These are phyloP conservation scores for Yamadazyma kitorensis DNA, from an alignment of 805 yeast genomes.

Conservation along the genomic window DNA sequence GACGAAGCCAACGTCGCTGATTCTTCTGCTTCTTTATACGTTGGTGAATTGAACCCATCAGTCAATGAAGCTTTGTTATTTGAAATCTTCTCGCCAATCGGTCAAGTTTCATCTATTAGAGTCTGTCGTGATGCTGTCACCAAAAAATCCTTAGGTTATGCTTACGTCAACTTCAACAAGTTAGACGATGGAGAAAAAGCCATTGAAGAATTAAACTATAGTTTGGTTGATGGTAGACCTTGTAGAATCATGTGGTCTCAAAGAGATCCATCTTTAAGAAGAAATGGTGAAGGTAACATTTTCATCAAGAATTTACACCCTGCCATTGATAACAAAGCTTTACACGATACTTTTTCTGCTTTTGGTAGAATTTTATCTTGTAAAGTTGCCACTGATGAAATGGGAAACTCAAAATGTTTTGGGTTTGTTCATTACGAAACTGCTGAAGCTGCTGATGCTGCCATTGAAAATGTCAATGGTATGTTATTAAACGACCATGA, in stretches of 20 bases:
- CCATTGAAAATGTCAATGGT: conserved; percentile 96
- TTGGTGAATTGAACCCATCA: conserved; percentile 91
- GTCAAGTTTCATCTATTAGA: conserved; percentile 94
- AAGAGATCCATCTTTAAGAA: conserved; percentile 95
- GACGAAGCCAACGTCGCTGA: conserved; percentile 45
- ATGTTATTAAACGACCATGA: conserved; percentile 95
- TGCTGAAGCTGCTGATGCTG: conserved; percentile 88
- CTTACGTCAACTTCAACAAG: conserved; percentile 94
- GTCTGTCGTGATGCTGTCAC: conserved; percentile 98
- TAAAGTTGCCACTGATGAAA: conserved; percentile 93
- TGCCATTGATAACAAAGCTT: conserved; percentile 97
- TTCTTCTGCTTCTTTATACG: conserved; percentile 84
- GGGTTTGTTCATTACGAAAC: conserved; percentile 97
- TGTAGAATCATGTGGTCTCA: conserved; percentile 99
- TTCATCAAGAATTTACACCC: conserved; percentile 98
- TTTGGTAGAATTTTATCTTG: conserved; percentile 95
- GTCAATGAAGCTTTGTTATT: conserved; percentile 93
- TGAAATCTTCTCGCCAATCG: conserved; percentile 92
- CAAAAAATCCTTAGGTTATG: conserved; percentile 96
- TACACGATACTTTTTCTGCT: conserved; percentile 96
- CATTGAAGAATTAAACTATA: conserved; percentile 91
- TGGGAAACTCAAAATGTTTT: conserved; percentile 90
- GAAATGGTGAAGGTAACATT: conserved; percentile 93
- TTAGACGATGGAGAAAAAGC: conserved; percentile 90
- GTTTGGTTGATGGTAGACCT: conserved; percentile 89